A percentile compares a stretch with the other conserved stretches of the same genome.
Conservation (phyloP, 2,329 filamentous ascomycete genomes). For the Neonectria punicea region DNA sequence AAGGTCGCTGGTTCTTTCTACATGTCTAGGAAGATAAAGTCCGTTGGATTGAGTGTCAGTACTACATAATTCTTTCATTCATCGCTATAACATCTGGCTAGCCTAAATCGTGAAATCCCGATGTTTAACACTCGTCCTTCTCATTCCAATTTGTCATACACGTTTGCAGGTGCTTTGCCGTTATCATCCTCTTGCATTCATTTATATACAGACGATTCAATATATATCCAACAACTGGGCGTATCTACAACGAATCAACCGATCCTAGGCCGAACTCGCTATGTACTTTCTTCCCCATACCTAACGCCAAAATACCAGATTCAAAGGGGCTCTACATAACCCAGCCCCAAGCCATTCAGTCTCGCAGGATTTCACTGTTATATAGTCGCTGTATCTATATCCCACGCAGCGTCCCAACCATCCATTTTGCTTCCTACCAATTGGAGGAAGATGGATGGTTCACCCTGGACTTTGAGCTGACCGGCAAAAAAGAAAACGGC, state of each 20-base stretch:
- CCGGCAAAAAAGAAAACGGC: neutral
- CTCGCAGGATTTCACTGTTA: neutral
- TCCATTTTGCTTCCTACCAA: neutral
- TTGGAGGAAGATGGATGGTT: neutral
- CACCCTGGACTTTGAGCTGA: neutral
- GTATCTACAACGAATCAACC: slow-evolving; percentile 6
- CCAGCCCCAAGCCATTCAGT: neutral
- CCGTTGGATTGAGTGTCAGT: neutral
- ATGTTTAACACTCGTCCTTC: neutral
- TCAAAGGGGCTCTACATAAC: neutral
- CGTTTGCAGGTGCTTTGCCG: neutral
- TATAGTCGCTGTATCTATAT: neutral
- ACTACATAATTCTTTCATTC: too few species aligned
- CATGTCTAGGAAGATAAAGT: neutral
- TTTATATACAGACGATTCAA: neutral
- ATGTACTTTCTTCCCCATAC: neutral
- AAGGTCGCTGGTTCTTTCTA: neutral
- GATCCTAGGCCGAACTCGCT: neutral
- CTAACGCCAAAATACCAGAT: slow-evolving; percentile 12
- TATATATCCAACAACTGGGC: neutral
- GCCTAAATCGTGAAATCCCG: neutral
- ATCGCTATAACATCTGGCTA: too few species aligned
- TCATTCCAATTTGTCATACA: too few species aligned
- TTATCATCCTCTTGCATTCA: neutral
- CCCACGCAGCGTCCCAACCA: neutral